phyloP scores from a whole-genome alignment of 768 basidiomycete genomes.

The Kwoniella bestiolae region DNA sequence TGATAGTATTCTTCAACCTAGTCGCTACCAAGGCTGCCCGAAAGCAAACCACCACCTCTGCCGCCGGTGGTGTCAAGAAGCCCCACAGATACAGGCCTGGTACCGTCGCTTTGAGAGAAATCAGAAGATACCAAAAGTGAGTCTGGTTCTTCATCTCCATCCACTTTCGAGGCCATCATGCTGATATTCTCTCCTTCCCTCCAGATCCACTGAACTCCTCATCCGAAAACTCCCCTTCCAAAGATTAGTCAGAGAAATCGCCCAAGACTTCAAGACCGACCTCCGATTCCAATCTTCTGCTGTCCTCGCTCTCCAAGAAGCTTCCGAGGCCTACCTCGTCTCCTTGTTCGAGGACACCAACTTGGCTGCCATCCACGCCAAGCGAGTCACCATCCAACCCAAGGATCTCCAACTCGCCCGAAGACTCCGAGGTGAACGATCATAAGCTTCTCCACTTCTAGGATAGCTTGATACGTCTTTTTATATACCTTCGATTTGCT shows the following conservation, averaged over 20 bases:
- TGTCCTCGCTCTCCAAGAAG: slow-evolving; percentile 64
- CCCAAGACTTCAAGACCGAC: slow-evolving; percentile 83
- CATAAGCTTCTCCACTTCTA: slow-evolving; percentile 28
- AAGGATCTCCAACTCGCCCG: slow-evolving; percentile 61
- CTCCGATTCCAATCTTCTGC: slow-evolving; percentile 69
- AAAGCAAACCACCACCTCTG: slow-evolving; percentile 57
- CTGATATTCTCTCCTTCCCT: not conserved
- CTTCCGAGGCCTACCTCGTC: slow-evolving; percentile 70
- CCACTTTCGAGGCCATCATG: not conserved
- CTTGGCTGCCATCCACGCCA: slow-evolving; percentile 62
- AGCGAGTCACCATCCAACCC: slow-evolving; percentile 72
- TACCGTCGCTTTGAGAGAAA: slow-evolving; percentile 77
- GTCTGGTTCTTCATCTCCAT: slow-evolving; percentile 9
- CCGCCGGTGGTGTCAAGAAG: slow-evolving; percentile 75
- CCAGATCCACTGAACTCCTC: slow-evolving; percentile 63
- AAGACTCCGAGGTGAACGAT: slow-evolving; percentile 56
- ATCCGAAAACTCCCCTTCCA: slow-evolving; percentile 68
- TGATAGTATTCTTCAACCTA: slow-evolving; percentile 18
- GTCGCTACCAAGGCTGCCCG: slow-evolving; percentile 58
- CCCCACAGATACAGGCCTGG: slow-evolving; percentile 80
- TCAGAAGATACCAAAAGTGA: slow-evolving; percentile 61
- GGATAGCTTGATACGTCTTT: not conserved
- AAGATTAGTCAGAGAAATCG: slow-evolving; percentile 76
- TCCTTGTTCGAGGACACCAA: slow-evolving; percentile 62
- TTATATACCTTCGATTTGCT: slow-evolving; percentile 29